Conservation (phyloP, 148 eudicot species). For the Camellia lanceoleosa region DNA sequence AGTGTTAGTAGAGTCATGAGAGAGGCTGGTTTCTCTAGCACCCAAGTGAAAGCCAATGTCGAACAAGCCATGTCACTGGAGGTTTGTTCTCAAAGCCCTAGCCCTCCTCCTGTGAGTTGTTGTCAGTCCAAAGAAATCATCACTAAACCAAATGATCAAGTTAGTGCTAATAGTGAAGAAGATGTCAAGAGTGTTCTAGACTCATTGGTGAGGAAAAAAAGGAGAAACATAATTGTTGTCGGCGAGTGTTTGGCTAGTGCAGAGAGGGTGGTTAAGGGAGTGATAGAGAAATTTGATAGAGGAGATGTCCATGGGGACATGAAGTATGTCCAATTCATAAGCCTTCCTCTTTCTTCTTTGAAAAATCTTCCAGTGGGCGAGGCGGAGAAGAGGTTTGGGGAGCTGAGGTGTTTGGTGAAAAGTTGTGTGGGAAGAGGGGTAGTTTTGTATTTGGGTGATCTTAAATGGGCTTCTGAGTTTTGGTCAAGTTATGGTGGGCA, state of each 20-base stretch:
- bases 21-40: slow-evolving; percentile 87
- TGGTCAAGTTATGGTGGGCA: slow-evolving; percentile 64
- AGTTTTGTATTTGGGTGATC: slow-evolving; percentile 79
- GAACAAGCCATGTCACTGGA: slow-evolving; percentile 55
- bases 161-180: slow-evolving; percentile 20
- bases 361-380: slow-evolving; percentile 56
- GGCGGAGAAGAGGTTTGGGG: slow-evolving; percentile 58
- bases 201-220: slow-evolving; percentile 45
- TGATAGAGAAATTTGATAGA: slow-evolving; percentile 54
- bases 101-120: neutral
- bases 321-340: slow-evolving; percentile 57
- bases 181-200: slow-evolving; percentile 54
- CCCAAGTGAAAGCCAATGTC: slow-evolving; percentile 69
- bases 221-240: slow-evolving; percentile 53
- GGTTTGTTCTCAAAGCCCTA: slow-evolving; percentile 26
- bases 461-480: slow-evolving; percentile 78
- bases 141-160: slow-evolving; percentile 19
- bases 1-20: slow-evolving; percentile 96
- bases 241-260: slow-evolving; percentile 52
- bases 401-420: slow-evolving; percentile 51
- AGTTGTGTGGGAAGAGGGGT: slow-evolving; percentile 63
- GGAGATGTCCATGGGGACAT: slow-evolving; percentile 59
- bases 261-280: slow-evolving; percentile 52
- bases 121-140: slow-evolving; percentile 15
- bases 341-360: slow-evolving; percentile 47